phyloP scores from a whole-genome alignment of 768 basidiomycete species.

The Suillus hirtellus region DNA sequence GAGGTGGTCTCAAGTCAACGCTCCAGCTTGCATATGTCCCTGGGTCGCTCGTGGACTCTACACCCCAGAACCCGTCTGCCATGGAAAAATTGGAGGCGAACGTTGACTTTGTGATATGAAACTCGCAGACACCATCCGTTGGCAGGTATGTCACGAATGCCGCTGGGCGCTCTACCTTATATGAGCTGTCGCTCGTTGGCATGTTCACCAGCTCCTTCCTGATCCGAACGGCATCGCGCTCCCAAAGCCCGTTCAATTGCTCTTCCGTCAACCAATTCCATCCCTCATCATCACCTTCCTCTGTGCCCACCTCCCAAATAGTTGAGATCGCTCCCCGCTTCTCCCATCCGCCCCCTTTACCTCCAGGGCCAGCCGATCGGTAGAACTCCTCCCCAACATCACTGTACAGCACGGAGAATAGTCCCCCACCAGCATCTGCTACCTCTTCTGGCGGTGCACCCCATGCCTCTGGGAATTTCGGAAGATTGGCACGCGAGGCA shows the following conservation, averaged over 20 bases:
- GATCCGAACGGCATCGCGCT: slow-evolving; percentile 41
- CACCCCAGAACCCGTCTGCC: slow-evolving; percentile 23
- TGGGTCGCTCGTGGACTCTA: slow-evolving; percentile 17
- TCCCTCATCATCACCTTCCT: slow-evolving; percentile 12
- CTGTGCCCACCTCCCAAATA: slow-evolving; percentile 36
- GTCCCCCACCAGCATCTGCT: slow-evolving; percentile 37
- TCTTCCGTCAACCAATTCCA: slow-evolving; percentile 35
- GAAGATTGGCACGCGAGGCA: slow-evolving; percentile 35
- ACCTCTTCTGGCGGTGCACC: slow-evolving; percentile 44
- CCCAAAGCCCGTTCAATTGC: slow-evolving; percentile 40
- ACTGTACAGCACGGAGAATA: slow-evolving; percentile 54
- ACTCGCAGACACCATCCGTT: slow-evolving; percentile 45
- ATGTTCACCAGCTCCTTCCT: slow-evolving; percentile 29
- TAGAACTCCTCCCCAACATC: slow-evolving; percentile 54
- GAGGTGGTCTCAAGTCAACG: slow-evolving; percentile 34
- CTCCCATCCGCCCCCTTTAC: slow-evolving; percentile 45
- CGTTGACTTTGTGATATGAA: slow-evolving; percentile 37
- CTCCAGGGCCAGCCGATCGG: slow-evolving; percentile 38
- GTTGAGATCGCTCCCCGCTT: slow-evolving; percentile 38
- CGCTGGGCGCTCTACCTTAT: slow-evolving; percentile 15
- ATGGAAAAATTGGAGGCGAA: slow-evolving; percentile 17
- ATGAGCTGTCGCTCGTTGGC: slow-evolving; percentile 12
- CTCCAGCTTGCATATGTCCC: slow-evolving; percentile 45
- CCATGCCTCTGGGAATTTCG: slow-evolving; percentile 40
- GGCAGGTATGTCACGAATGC: slow-evolving; percentile 43